Evolutionary conservation across 768 basidiomycete species (phyloP).

Genomic region (Leccinellum luteum): DNA sequence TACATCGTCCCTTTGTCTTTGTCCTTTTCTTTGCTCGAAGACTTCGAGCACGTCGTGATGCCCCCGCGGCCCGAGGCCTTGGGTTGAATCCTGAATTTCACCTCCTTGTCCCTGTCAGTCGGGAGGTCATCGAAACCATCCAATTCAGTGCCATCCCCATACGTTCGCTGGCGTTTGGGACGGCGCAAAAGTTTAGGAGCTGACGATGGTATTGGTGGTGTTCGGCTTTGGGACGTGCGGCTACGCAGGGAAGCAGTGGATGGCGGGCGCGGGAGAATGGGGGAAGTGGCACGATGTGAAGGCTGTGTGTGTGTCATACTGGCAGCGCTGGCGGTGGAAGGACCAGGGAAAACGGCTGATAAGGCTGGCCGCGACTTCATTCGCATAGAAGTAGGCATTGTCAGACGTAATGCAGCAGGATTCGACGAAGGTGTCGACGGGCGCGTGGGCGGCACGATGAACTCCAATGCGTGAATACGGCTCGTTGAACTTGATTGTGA

Average conservation of each 20-base stretch:
- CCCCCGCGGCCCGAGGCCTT: constrained; percentile 60
- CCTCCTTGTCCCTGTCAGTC: constrained; percentile 81
- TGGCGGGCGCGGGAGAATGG: constrained; percentile 57
- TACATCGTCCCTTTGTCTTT: constrained; percentile 55
- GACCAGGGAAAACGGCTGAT: constrained; percentile 66
- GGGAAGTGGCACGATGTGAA: constrained; percentile 52
- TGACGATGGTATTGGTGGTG: constrained; percentile 39
- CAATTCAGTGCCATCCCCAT: constrained; percentile 87
- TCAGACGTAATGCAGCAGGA: constrained; percentile 73
- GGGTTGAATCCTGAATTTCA: constrained; percentile 70
- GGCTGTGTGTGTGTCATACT: constrained; percentile 31
- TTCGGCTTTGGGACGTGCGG: constrained; percentile 26
- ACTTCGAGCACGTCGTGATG: constrained; percentile 44
- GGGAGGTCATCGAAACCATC: constrained; percentile 86
- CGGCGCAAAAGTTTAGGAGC: constrained; percentile 67
- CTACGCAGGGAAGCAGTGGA: constrained; percentile 50
- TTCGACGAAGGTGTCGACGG: constrained; percentile 81
- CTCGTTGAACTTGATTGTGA: constrained; percentile 62
- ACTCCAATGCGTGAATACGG: constrained; percentile 57
- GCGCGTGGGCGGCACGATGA: constrained; percentile 69
- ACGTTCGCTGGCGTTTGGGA: constrained; percentile 74
- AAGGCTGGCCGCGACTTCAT: constrained; percentile 73
- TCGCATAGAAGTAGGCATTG: constrained; percentile 82
- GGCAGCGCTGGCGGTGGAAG: constrained; percentile 32
- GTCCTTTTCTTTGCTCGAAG: constrained; percentile 39